These are phyloP conservation scores for Lactarius trivialis DNA, from an alignment of 768 basidiomycete genomes.

Conservation along the genomic window DNA sequence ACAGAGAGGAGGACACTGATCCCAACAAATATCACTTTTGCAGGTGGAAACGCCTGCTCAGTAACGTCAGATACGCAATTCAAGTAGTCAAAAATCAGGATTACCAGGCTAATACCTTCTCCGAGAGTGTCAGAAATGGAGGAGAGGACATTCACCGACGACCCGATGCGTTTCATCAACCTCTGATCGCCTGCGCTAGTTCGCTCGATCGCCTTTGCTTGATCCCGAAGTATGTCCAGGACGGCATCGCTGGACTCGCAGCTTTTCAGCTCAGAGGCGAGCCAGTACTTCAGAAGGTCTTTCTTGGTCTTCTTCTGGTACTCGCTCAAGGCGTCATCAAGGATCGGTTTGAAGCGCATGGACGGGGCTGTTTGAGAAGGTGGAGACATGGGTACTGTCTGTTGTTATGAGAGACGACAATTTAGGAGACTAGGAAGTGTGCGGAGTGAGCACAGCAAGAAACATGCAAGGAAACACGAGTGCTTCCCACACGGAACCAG, in stretches of 20 bases:
- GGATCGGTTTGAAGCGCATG: background rate
- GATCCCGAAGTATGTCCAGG: background rate
- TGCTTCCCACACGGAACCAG: no score
- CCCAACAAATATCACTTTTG: background rate
- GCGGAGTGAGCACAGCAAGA: no score
- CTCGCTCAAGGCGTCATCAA: background rate
- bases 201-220: background rate
- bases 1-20: conserved; percentile 4
- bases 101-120: background rate
- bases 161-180: background rate
- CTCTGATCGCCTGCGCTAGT: background rate
- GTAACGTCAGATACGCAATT: background rate
- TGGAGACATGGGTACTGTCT: background rate
- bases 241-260: background rate
- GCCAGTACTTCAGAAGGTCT: background rate
- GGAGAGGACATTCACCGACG: background rate
- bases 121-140: background rate
- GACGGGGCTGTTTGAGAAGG: background rate
- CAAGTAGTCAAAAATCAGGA: no score
- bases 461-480: background rate
- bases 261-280: background rate
- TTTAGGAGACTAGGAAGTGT: no score
- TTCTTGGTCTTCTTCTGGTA: background rate
- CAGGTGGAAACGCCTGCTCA: conserved; percentile 1
- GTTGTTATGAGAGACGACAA: no score